Evolutionary conservation across 116 monocot species (phyloP).

Genomic region (Trichopus zeylanicus): DNA sequence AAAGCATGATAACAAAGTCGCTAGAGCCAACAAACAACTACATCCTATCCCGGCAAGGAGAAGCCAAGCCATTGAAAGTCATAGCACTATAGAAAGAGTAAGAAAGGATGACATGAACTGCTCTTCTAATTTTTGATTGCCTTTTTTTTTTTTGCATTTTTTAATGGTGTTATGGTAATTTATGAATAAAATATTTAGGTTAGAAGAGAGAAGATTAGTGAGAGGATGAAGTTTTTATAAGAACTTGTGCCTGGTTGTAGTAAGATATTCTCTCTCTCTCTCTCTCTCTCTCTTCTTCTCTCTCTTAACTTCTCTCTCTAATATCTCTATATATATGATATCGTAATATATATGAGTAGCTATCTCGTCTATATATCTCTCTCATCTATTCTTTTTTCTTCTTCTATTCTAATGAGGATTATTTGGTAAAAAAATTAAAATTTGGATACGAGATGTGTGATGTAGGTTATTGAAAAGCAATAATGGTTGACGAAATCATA

Average conservation of each 20-base stretch:
- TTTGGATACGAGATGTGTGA: too few species aligned
- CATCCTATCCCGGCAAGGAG: slow-evolving; percentile 84
- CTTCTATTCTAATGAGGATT: too few species aligned
- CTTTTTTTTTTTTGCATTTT: not conserved
- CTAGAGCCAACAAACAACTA: slow-evolving; percentile 55
- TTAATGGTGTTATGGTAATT: not conserved
- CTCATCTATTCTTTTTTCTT: too few species aligned
- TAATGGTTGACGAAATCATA: too few species aligned
- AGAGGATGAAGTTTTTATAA: slow-evolving; percentile 78
- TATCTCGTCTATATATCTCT: too few species aligned
- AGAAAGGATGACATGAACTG: not conserved
- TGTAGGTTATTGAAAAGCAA: too few species aligned
- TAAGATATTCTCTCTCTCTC: too few species aligned
- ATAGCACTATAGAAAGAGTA: slow-evolving; percentile 82
- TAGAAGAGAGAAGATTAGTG: slow-evolving; percentile 76
- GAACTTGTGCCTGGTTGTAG: slow-evolving; percentile 80
- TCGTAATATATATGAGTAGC: too few species aligned
- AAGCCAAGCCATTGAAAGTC: slow-evolving; percentile 89
- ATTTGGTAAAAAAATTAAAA: too few species aligned
- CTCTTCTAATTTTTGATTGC: not conserved
- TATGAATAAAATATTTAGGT: slow-evolving; percentile 21
- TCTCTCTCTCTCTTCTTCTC: too few species aligned
- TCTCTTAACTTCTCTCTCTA: too few species aligned
- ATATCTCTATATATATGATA: too few species aligned
- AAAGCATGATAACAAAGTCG: slow-evolving; percentile 33